Conservation (phyloP, 768 basidiomycete genomes). For the Rhizopogon salebrosus region DNA sequence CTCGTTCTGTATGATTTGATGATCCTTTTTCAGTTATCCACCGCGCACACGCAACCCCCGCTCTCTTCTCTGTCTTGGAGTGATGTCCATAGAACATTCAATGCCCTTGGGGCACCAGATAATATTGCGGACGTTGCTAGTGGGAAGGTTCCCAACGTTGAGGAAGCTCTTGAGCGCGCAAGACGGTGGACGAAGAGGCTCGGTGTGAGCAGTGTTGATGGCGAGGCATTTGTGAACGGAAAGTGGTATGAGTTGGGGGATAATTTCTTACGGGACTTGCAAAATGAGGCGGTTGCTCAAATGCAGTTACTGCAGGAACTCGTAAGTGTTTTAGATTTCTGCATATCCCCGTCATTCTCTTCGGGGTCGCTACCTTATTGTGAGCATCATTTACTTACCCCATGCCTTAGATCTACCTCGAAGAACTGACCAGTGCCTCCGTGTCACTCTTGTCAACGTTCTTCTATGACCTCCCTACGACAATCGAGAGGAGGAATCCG, state of each 20-base stretch:
- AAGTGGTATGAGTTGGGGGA: conserved; percentile 45
- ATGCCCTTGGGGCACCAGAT: conserved; percentile 28
- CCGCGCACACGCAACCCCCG: conserved; percentile 27
- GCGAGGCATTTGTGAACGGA: conserved; percentile 84
- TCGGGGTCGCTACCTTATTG: neutral
- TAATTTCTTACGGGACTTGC: conserved; percentile 63
- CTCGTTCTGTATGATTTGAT: neutral
- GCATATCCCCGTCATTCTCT: neutral
- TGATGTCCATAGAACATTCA: conserved; percentile 34
- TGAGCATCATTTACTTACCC: neutral
- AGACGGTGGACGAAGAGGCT: conserved; percentile 56
- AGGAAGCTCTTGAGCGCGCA: conserved; percentile 37
- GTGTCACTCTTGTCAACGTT: conserved; percentile 55
- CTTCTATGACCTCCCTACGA: conserved; percentile 87
- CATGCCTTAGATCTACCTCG: conserved; percentile 47
- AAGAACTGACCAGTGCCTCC: conserved; percentile 49
- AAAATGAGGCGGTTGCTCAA: conserved; percentile 53
- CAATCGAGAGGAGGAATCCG: conserved; percentile 64
- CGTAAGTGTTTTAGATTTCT: conserved; percentile 32
- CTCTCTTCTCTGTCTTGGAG: conserved; percentile 38
- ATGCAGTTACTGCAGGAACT: conserved; percentile 69
- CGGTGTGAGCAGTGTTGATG: conserved; percentile 36
- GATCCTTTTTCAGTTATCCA: conserved; percentile 30
- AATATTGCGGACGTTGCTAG: conserved; percentile 37
- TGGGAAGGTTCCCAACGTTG: conserved; percentile 18